phyloP scores from a whole-genome alignment of 768 basidiomycete species.

The Rhizopogon roseolus region DNA sequence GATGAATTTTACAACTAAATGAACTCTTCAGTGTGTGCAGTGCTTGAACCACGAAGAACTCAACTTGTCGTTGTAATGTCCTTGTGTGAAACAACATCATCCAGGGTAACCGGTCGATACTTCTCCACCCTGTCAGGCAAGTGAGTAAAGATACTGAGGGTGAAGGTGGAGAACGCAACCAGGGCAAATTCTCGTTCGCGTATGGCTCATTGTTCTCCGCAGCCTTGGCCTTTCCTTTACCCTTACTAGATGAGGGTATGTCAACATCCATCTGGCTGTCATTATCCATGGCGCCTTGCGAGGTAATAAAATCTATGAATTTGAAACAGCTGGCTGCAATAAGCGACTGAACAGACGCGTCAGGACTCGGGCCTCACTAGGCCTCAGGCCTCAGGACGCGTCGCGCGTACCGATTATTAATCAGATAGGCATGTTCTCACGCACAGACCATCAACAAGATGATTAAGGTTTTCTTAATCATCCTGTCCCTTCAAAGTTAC shows the following conservation, averaged over 20 bases:
- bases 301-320: not conserved
- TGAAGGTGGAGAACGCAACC: constrained; percentile 42
- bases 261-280: constrained; percentile 52
- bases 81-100: constrained; percentile 95
- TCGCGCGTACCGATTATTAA: constrained; percentile 3
- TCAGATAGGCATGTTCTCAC: constrained; percentile 20
- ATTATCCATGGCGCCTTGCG: constrained; percentile 41
- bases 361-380: no score
- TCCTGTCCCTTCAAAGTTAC: constrained; percentile 12
- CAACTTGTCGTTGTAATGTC: constrained; percentile 93
- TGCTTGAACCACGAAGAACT: not conserved
- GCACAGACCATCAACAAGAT: constrained; percentile 42
- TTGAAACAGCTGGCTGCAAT: not conserved
- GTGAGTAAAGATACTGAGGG: constrained; percentile 2
- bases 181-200: constrained; percentile 74
- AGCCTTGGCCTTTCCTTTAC: constrained; percentile 73
- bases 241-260: constrained; percentile 14
- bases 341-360: constrained; percentile 10
- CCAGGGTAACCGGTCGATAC: constrained; percentile 86
- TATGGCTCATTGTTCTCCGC: constrained; percentile 33
- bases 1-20: constrained; percentile 91
- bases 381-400: constrained; percentile 14
- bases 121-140: constrained; percentile 82
- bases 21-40: constrained; percentile 3
- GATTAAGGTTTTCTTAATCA: constrained; percentile 22